Evolutionary conservation across 2,329 filamentous ascomycete species (phyloP).

Genomic region (Xylariaceae sp.): DNA sequence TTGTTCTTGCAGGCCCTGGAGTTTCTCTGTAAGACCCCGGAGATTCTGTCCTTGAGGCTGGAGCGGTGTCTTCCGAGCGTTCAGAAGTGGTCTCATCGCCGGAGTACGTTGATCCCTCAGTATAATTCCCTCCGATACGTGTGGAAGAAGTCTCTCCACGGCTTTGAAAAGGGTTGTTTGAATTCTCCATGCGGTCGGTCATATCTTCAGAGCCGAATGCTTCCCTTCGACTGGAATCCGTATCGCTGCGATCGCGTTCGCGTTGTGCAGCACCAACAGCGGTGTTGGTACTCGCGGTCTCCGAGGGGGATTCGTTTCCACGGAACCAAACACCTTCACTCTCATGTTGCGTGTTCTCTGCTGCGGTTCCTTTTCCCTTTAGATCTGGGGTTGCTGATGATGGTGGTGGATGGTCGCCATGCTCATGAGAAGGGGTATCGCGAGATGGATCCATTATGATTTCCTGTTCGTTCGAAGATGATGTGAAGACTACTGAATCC

Average conservation of each 20-base stretch:
- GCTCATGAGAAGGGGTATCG: not conserved
- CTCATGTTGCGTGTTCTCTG: constrained; percentile 6
- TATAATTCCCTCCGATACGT: no score
- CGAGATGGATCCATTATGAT: not conserved
- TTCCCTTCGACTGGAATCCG: not conserved
- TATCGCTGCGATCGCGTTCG: constrained; percentile 6
- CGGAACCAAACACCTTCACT: constrained; percentile 19
- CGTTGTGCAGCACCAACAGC: constrained; percentile 2
- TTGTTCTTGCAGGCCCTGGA: constrained; percentile 20
- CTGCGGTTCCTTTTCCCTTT: not conserved
- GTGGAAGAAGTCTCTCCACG: no score
- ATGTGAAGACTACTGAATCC: not conserved
- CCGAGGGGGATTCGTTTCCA: not conserved
- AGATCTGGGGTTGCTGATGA: no score
- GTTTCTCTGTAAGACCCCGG: constrained; percentile 9
- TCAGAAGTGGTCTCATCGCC: no score
- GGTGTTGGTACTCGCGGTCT: not conserved
- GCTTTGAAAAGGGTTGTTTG: not conserved
- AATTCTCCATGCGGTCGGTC: not conserved
- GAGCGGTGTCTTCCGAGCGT: no score
- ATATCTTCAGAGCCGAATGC: not conserved
- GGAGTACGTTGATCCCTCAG: no score
- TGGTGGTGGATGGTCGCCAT: not conserved
- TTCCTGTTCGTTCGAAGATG: not conserved
- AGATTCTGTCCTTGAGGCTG: not conserved